A percentile compares a stretch with the other conserved stretches of the same genome.
Conservation (phyloP, 768 basidiomycete genomes). For the Botryobasidium botryosum region DNA sequence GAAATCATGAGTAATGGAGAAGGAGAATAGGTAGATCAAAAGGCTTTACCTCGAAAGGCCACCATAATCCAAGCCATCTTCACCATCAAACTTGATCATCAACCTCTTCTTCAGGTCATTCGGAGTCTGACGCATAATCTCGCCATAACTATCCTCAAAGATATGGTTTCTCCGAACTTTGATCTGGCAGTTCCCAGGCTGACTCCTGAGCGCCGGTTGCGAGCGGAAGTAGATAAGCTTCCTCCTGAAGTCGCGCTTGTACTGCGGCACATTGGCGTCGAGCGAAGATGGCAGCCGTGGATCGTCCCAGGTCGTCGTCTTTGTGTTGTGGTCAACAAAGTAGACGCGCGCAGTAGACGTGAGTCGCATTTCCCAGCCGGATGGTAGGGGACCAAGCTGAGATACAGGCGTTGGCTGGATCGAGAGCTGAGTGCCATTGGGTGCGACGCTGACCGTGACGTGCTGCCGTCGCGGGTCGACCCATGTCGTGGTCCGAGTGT, state of each 20-base stretch:
- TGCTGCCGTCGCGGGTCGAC: slow-evolving; percentile 96
- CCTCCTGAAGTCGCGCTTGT: slow-evolving; percentile 98
- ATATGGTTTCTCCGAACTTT: slow-evolving; percentile 97
- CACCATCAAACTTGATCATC: slow-evolving; percentile 99
- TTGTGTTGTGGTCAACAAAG: slow-evolving; percentile 99
- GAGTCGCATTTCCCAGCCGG: slow-evolving; percentile 99
- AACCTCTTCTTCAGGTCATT: slow-evolving; percentile 96
- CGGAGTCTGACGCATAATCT: slow-evolving; percentile 98
- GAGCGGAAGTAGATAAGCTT: slow-evolving; percentile 99
- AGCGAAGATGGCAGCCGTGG: slow-evolving; percentile 88
- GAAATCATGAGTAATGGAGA: slow-evolving; percentile 3
- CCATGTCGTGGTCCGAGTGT: slow-evolving; percentile 99
- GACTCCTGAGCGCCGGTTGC: slow-evolving; percentile 94
- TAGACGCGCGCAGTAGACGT: slow-evolving; percentile 96
- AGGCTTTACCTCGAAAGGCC: slow-evolving; percentile 84
- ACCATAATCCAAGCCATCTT: slow-evolving; percentile 97
- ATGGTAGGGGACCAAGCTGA: slow-evolving; percentile 90
- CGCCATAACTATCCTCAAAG: slow-evolving; percentile 98
- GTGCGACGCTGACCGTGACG: slow-evolving; percentile 91
- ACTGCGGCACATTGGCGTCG: slow-evolving; percentile 95
- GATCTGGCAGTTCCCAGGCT: slow-evolving; percentile 98
- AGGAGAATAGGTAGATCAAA: neutral
- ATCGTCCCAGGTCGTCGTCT: slow-evolving; percentile 99
- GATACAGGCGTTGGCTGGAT: slow-evolving; percentile 58
- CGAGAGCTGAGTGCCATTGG: slow-evolving; percentile 45